Evolutionary conservation across 768 basidiomycete species (phyloP).

Genomic region (Tylopilus rubrobrunneus): DNA sequence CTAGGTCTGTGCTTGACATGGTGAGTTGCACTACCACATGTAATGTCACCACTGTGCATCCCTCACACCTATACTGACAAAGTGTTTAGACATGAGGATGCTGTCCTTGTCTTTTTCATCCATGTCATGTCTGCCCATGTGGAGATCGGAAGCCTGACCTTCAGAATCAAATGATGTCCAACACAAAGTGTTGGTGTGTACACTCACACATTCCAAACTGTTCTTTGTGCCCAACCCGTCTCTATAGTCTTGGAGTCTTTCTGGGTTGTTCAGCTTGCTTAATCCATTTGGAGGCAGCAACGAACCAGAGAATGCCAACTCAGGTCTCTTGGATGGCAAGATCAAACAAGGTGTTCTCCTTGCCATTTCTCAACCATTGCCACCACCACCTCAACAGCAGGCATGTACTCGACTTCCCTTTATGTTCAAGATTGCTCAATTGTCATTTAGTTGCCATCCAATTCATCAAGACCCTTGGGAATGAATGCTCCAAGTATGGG

Average conservation of each 20-base stretch:
- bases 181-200: constrained; percentile 48
- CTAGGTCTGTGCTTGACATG: too few species aligned
- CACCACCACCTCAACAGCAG: constrained; percentile 23
- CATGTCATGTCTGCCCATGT: too few species aligned
- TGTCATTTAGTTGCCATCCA: constrained; percentile 22
- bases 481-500: constrained; percentile 13
- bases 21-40: too few species aligned
- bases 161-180: constrained; percentile 18
- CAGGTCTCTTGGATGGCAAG: constrained; percentile 23
- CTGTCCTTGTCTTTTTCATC: too few species aligned
- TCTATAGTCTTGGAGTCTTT: constrained; percentile 47
- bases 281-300: constrained; percentile 40
- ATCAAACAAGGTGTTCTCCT: constrained; percentile 26
- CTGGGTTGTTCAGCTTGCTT: constrained; percentile 46
- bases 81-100: too few species aligned
- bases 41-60: too few species aligned
- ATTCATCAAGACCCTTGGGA: constrained; percentile 13
- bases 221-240: too few species aligned
- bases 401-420: constrained; percentile 23
- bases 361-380: constrained; percentile 21
- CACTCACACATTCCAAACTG: constrained; percentile 1
- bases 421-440: constrained; percentile 21
- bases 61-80: too few species aligned
- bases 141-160: too few species aligned
- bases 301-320: constrained; percentile 23